Conservation (phyloP, 2,329 filamentous ascomycete species). For the Aspergillus bombycis region DNA sequence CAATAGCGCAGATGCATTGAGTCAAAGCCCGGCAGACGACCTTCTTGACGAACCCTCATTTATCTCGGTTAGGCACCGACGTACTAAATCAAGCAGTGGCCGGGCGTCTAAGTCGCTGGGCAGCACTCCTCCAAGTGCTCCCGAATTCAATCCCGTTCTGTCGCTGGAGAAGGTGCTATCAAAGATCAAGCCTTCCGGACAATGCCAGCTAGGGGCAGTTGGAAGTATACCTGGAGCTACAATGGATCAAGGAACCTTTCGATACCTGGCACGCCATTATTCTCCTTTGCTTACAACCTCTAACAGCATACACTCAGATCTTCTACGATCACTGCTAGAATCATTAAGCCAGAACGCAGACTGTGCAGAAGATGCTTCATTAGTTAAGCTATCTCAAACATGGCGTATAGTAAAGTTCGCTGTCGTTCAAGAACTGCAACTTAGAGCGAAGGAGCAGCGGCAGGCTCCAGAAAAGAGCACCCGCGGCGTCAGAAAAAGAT, state of each 20-base stretch:
- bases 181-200: conserved; percentile 42
- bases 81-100: conserved; percentile 50
- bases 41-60: conserved; percentile 59
- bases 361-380: conserved; percentile 54
- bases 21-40: conserved; percentile 60
- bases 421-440: conserved; percentile 53
- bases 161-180: conserved; percentile 56
- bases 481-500: conserved; percentile 27
- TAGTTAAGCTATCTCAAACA: conserved; percentile 59
- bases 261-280: conserved; percentile 49
- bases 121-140: conserved; percentile 55
- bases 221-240: conserved; percentile 53
- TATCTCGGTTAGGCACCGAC: conserved; percentile 51
- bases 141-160: conserved; percentile 51
- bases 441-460: conserved; percentile 40
- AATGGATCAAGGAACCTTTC: conserved; percentile 44
- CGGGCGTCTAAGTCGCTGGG: conserved; percentile 57
- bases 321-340: conserved; percentile 40
- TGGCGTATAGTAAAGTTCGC: conserved; percentile 61
- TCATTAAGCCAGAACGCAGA: conserved; percentile 58
- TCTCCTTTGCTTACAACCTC: conserved; percentile 39
- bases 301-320: conserved; percentile 25
- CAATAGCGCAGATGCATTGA: conserved; percentile 52
- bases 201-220: conserved; percentile 54
- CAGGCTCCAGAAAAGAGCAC: conserved; percentile 25